These are phyloP conservation scores for Coemansia sp. DNA, from an alignment of 192 early-diverging fungal genomes.

Conservation along the genomic window DNA sequence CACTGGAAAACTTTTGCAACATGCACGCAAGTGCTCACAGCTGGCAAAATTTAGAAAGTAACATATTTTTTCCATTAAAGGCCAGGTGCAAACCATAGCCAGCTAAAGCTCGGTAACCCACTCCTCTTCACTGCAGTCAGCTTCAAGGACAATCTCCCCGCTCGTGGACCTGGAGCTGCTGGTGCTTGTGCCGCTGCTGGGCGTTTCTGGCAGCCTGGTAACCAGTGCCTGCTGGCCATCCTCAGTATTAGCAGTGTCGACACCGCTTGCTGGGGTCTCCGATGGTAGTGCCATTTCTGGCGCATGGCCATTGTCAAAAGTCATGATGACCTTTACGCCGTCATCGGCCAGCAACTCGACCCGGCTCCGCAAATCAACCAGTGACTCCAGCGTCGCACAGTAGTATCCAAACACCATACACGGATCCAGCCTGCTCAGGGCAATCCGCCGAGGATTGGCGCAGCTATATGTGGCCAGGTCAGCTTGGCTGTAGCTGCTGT, in stretches of 20 bases:
- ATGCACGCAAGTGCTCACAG: no score
- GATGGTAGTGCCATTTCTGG: conserved; percentile 2
- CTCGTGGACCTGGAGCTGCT: conserved; percentile 7
- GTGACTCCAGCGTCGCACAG: conserved; percentile 26
- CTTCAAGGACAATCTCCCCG: conserved; percentile 23
- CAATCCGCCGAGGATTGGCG: conserved; percentile 64
- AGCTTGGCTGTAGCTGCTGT: conserved; percentile 23
- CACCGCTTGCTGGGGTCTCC: neutral
- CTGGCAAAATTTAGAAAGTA: no score
- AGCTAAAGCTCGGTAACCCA: conserved; percentile 46
- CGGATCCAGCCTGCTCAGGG: conserved; percentile 80
- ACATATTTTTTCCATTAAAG: no score
- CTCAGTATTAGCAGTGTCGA: neutral
- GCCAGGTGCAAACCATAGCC: no score
- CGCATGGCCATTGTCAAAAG: conserved; percentile 39
- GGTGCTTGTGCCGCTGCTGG: neutral
- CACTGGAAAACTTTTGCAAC: conserved; percentile 1
- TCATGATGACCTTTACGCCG: conserved; percentile 32
- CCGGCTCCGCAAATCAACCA: conserved; percentile 41
- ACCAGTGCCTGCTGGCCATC: conserved; percentile 10
- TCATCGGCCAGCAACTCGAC: conserved; percentile 40
- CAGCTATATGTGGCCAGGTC: conserved; percentile 85
- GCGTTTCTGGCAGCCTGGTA: neutral
- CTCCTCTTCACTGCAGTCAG: conserved; percentile 32
- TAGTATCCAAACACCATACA: conserved; percentile 92